Conservation (phyloP, 306 rosid genomes). For the Quercus aquifolioides region DNA sequence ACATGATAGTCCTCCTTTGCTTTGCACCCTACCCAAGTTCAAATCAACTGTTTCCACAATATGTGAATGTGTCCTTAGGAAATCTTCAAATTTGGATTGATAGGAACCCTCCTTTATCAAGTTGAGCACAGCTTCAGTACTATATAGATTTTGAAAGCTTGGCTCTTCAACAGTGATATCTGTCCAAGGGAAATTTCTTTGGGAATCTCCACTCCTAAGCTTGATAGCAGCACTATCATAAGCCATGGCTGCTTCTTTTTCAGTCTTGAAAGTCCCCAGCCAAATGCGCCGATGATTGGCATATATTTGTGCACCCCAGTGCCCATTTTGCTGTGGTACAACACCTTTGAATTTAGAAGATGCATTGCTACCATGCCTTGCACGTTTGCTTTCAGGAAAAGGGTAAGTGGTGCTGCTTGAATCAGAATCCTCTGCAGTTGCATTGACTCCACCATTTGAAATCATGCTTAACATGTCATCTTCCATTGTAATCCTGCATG, state of each 20-base stretch:
- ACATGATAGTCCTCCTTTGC: not conserved
- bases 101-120: constrained; percentile 41
- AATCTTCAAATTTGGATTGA: constrained; percentile 21
- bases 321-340: constrained; percentile 27
- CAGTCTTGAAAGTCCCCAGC: constrained; percentile 35
- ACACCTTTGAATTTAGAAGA: constrained; percentile 27
- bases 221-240: constrained; percentile 39
- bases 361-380: not conserved
- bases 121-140: constrained; percentile 25
- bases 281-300: constrained; percentile 28
- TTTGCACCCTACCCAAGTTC: constrained; percentile 1
- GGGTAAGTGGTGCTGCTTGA: constrained; percentile 14
- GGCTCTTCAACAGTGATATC: constrained; percentile 13
- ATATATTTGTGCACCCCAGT: constrained; percentile 43
- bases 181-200: constrained; percentile 35
- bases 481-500: constrained; percentile 30
- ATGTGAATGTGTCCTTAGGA: not conserved
- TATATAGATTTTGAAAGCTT: constrained; percentile 21
- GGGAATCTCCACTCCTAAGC: constrained; percentile 26
- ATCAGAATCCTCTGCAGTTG: constrained; percentile 15
- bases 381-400: constrained; percentile 2
- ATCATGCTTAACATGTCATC: constrained; percentile 26
- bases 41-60: not conserved
- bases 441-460: constrained; percentile 6
- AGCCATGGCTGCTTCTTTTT: constrained; percentile 34